A percentile compares a stretch with the other conserved stretches of the same genome.
These are phyloP conservation scores for Leccinum glutinopallens DNA, from an alignment of 1,284 basidiomycete genomes.

Conservation along the genomic window DNA sequence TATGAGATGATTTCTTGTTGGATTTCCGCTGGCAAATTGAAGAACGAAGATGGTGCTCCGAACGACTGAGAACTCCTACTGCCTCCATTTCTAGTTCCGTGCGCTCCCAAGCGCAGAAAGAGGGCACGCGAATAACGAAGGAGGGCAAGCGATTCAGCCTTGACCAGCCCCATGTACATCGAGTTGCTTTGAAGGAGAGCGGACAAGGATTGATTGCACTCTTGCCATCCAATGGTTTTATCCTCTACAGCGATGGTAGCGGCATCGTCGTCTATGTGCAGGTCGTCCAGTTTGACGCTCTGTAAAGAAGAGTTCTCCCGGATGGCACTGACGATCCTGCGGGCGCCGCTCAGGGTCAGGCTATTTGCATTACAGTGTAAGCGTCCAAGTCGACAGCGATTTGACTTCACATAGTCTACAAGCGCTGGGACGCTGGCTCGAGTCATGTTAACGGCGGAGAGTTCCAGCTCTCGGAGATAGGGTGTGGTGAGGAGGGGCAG, in stretches of 20 bases:
- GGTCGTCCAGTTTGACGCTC: slow-evolving; percentile 53
- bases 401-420: slow-evolving; percentile 52
- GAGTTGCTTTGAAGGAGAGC: slow-evolving; percentile 43
- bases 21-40: slow-evolving; percentile 59
- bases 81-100: neutral
- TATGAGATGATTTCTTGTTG: slow-evolving; percentile 61
- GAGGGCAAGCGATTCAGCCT: slow-evolving; percentile 52
- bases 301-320: slow-evolving; percentile 50
- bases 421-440: slow-evolving; percentile 46
- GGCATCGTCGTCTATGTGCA: slow-evolving; percentile 29
- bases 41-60: slow-evolving; percentile 35
- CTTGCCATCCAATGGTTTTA: slow-evolving; percentile 39
- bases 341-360: slow-evolving; percentile 38
- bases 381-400: slow-evolving; percentile 33
- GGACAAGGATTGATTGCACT: slow-evolving; percentile 36
- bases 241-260: slow-evolving; percentile 16
- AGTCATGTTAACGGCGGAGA: slow-evolving; percentile 57
- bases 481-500: slow-evolving; percentile 49
- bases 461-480: slow-evolving; percentile 54
- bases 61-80: slow-evolving; percentile 13
- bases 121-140: slow-evolving; percentile 53
- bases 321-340: slow-evolving; percentile 47
- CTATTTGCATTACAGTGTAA: slow-evolving; percentile 37
- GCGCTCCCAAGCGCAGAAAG: slow-evolving; percentile 40
- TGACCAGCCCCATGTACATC: slow-evolving; percentile 41